Conservation (phyloP, 2,329 filamentous ascomycete genomes). For the Thelonectria olida region DNA sequence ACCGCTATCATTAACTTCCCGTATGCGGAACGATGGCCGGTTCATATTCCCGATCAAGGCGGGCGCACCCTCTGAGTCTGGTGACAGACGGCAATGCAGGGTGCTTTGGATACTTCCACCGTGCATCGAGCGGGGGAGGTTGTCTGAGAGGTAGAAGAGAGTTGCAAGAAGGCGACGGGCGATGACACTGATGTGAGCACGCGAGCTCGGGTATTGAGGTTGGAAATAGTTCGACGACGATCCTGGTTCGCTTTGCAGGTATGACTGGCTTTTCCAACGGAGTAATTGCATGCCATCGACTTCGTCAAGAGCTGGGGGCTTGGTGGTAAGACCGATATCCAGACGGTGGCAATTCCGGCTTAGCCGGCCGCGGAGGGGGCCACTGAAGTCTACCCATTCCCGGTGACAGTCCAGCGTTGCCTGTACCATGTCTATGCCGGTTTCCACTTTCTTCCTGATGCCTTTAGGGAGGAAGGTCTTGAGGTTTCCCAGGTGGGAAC, state of each 20-base stretch:
- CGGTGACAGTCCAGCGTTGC: neutral
- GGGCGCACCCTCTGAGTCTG: no score
- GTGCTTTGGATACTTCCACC: neutral
- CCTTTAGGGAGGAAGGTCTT: neutral
- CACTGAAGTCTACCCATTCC: neutral
- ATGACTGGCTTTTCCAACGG: neutral
- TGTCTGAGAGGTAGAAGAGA: neutral
- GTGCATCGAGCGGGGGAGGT: neutral
- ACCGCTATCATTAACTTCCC: no score
- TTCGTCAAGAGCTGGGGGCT: neutral
- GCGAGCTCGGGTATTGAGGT: neutral
- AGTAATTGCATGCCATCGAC: neutral
- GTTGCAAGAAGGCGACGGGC: neutral
- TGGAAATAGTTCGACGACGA: neutral
- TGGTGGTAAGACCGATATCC: neutral
- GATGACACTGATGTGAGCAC: neutral
- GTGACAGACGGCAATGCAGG: neutral
- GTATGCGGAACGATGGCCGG: no score
- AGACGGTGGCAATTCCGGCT: neutral
- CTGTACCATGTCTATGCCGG: slow-evolving; percentile 4
- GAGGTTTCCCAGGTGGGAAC: neutral
- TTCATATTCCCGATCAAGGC: no score
- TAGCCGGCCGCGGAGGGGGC: neutral
- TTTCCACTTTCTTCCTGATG: slow-evolving; percentile 4
- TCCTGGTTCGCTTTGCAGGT: neutral